Conservation (phyloP, 2,329 filamentous ascomycete genomes). For the Xylariaceae sp. region DNA sequence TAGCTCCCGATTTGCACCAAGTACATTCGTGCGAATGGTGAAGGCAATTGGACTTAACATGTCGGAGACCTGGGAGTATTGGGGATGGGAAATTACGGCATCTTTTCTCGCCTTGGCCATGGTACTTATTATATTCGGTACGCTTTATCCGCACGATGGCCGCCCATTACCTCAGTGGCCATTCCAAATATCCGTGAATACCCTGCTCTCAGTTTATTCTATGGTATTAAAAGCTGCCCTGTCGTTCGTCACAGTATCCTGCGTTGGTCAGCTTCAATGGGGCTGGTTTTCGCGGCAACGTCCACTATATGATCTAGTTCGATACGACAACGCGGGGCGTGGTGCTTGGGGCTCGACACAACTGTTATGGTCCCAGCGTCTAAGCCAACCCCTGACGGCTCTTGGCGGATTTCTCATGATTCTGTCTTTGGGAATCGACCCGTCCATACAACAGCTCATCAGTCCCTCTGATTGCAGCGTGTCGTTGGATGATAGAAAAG, state of each 20-base stretch:
- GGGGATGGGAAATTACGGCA: too few species aligned
- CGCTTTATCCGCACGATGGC: too few species aligned
- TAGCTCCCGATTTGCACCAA: too few species aligned
- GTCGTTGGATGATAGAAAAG: too few species aligned
- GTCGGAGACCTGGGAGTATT: too few species aligned
- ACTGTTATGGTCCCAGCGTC: background rate
- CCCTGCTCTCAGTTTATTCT: too few species aligned
- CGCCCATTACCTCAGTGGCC: too few species aligned
- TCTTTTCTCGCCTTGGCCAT: too few species aligned
- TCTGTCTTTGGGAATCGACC: constrained; percentile 4
- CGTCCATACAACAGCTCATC: constrained; percentile 6
- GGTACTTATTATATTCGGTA: too few species aligned
- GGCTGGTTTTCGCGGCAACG: constrained; percentile 1
- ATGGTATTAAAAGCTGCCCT: background rate
- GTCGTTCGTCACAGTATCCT: background rate
- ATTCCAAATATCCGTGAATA: too few species aligned
- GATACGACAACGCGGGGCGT: constrained; percentile 2
- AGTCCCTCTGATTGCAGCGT: background rate
- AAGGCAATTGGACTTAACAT: too few species aligned
- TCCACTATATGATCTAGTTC: constrained; percentile 1
- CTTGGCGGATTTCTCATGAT: constrained; percentile 1
- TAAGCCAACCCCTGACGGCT: background rate
- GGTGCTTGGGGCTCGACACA: constrained; percentile 1
- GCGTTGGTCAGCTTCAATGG: constrained; percentile 3
- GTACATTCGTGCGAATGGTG: too few species aligned